Base-by-base conservation (phyloP, 345 rosid species). In the Populus alba region DNA sequence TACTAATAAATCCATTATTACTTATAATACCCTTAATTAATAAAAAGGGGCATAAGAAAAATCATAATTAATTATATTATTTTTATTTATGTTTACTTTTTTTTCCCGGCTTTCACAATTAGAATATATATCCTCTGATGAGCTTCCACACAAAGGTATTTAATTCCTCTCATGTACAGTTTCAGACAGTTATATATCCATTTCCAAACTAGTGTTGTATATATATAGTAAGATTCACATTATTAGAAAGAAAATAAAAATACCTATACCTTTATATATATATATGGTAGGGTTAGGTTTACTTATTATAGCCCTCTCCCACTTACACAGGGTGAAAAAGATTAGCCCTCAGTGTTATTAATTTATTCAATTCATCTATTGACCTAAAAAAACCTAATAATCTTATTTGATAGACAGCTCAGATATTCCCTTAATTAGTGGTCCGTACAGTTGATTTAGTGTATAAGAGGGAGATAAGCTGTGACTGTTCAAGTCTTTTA, bases 361-460 rank as follows among this genome's bases (percentile, higher is more conserved):
- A n/a, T n/a, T 57, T 57, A 59, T 23, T 25, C 65, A 10, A 23
- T 59, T 23, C 13, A 59, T 59, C 65, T n/a, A 23, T 1, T 23
- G 27, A 23, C 29, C 65, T 59, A 59, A 9, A 59, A 59, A 59
- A 59, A 59, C 65, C 65, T 59, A 10, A 59, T 23, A 59, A n/a
- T 59, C 12, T 23, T n/a, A n/a, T n/a, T 3, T 59, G 29, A 27
- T 59, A 59, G 65, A 23, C 29, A 13, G 71, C 53, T 70, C 72
- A 74, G 68, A 66, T 67, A 74, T 69, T 70, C 72, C 66, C 76
- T 73, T 80, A 51, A 81, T 81, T 73, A 83, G 70, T 76, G 20
- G 75, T 18, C 7, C 22, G 49, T 53, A 71, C 87, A 82, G 77
- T 75, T 75, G 49, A 74, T 47, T 12, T 31, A n/a, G 51, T 27